phyloP scores from a whole-genome alignment of 2,329 filamentous ascomycete genomes.

The Colletotrichum graminicola region DNA sequence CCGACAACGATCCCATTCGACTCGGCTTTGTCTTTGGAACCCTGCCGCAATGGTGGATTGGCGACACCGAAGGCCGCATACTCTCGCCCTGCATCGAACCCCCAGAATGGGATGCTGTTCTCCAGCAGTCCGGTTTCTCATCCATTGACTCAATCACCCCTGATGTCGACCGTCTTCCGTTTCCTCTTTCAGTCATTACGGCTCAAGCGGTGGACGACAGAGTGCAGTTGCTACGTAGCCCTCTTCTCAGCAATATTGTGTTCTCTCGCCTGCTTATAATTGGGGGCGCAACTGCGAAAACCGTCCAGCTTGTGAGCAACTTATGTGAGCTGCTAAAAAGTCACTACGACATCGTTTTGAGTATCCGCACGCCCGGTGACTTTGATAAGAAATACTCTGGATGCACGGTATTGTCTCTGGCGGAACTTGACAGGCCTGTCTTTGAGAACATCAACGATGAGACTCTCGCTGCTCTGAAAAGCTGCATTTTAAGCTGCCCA shows the following conservation, averaged over 20 bases:
- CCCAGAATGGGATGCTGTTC: conserved; percentile 29
- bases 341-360: neutral
- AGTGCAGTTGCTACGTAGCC: neutral
- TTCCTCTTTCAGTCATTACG: neutral
- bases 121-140: neutral
- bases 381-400: neutral
- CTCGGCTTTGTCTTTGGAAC: conserved; percentile 48
- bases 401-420: neutral
- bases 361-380: neutral
- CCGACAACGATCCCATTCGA: neutral
- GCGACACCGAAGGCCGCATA: conserved; percentile 46
- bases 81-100: conserved; percentile 45
- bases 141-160: neutral
- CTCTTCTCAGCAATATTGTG: neutral
- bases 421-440: neutral
- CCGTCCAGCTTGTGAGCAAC: neutral
- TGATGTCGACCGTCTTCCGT: neutral
- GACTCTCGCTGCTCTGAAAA: neutral
- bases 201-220: neutral
- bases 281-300: neutral
- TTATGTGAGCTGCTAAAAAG: neutral
- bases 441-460: neutral
- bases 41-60: conserved; percentile 52
- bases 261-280: neutral
- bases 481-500: neutral